Conservation (phyloP, 208 protist species). For the Acanthamoeba castellanii region DNA sequence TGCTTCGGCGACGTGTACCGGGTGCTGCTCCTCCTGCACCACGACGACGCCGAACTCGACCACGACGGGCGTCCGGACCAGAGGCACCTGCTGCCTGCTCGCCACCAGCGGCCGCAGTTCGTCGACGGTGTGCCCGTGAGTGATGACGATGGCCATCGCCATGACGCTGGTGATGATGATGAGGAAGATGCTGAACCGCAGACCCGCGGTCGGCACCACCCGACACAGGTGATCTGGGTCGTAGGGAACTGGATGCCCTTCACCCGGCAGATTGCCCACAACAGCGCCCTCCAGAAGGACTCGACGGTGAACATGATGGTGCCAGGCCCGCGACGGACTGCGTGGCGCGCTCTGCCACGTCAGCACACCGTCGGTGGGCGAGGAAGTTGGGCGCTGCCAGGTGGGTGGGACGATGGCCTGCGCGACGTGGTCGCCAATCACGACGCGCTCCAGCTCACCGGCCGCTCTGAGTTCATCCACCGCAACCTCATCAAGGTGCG, state of each 20-base stretch:
- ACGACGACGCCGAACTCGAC: conserved; percentile 12
- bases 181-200: no score
- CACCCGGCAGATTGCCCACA: neutral
- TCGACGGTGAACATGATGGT: neutral
- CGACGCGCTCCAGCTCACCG: neutral
- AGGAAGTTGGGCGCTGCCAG: neutral
- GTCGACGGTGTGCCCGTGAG: neutral
- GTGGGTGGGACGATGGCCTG: neutral
- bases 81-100: neutral
- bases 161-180: no score
- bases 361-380: neutral
- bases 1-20: conserved; percentile 5
- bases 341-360: neutral
- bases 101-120: neutral
- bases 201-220: no score
- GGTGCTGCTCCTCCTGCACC: neutral
- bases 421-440: neutral
- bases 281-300: neutral
- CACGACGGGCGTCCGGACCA: neutral
- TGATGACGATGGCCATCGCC: neutral
- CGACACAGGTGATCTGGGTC: neutral
- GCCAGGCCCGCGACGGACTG: neutral
- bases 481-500: neutral
- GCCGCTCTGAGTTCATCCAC: neutral
- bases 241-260: neutral